A percentile compares a stretch with the other conserved stretches of the same genome.
phyloP scores from a whole-genome alignment of 345 rosid genomes.

The Syzygium oleosum region DNA sequence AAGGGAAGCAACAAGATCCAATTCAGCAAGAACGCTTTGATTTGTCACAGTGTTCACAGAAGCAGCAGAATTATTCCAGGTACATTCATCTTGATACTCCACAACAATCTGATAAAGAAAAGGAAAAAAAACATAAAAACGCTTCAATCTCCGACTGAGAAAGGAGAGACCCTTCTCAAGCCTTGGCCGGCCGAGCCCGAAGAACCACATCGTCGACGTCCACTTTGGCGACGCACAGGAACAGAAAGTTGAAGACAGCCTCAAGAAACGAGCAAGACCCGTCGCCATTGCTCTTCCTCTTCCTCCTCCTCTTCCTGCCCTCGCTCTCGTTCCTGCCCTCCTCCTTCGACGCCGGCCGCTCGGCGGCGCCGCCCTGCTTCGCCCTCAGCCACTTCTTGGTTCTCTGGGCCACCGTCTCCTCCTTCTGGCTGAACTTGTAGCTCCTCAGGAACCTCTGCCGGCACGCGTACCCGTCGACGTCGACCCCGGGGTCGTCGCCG shows the following conservation, averaged over 20 bases:
- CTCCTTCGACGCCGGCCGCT: neutral
- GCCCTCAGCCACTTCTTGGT: neutral
- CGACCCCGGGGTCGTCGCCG: neutral
- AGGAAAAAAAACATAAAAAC: neutral
- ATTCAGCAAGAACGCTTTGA: neutral
- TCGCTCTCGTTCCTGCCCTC: neutral
- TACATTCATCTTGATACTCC: neutral
- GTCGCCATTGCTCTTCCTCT: neutral
- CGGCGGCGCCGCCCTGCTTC: neutral
- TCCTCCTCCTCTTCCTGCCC: neutral
- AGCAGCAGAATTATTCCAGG: neutral
- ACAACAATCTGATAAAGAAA: neutral
- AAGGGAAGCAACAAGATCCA: neutral
- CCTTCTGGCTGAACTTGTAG: slow-evolving; percentile 18
- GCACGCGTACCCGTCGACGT: neutral
- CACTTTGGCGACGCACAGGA: neutral
- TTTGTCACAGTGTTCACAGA: neutral
- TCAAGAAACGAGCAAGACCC: neutral
- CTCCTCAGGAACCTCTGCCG: slow-evolving; percentile 24
- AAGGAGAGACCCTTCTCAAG: neutral
- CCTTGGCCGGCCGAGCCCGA: neutral
- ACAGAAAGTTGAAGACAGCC: neutral
- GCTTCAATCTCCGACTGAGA: neutral
- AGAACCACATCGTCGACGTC: neutral
- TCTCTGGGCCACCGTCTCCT: neutral